Base-by-base conservation (phyloP, 139 green algal genomes). In the Micromonas pusilla region DNA sequence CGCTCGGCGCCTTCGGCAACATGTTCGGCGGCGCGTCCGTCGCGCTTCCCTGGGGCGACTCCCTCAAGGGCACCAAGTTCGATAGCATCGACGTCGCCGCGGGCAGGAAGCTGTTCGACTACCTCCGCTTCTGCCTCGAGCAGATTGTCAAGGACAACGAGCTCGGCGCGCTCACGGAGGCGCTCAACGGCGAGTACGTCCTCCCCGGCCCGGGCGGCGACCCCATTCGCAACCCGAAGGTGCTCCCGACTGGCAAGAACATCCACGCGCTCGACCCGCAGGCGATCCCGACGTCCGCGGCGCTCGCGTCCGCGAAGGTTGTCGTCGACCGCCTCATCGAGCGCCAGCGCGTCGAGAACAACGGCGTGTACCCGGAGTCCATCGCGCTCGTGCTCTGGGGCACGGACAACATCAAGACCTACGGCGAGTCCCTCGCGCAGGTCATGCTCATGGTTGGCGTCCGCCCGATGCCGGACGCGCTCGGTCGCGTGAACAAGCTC, bases 401-500 rank as follows among this genome's bases (percentile, higher is more conserved):
- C 71, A 99, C 95, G n/a, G 95, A 99, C 89, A 99, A 99, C 92
- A 99, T 99, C 89, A 99, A 99, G 91, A 99, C 95, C 28, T 99
- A 99, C 70, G 95, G 95, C 76, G 94, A 98, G 91, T 96, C 90
- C 0, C 91, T 98, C 16, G 93, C 91, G 0, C 88, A 94, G 89
- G 94, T 98, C 26, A 87, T 97, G 86, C 89, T 91, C 77, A 97
- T 98, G 89, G 92, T 98, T 16, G 95, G 95, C 64, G 87, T 97
- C 26, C 86, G 89, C 65, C 95, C 95, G 0, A 91, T 97, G 78
- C 83, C 95, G 26, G 95, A 99, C 79, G 91, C 92, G 0, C 90
- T 99, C 67, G 95, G 95, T 79, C 88, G 95, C 39, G 95, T 99
- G 25, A 99, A 99, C 94, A 99, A 99, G 94, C 87, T 99, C 63